Evolutionary conservation across 129 eudicot species (phyloP).

Genomic region (Tagetes erecta): DNA sequence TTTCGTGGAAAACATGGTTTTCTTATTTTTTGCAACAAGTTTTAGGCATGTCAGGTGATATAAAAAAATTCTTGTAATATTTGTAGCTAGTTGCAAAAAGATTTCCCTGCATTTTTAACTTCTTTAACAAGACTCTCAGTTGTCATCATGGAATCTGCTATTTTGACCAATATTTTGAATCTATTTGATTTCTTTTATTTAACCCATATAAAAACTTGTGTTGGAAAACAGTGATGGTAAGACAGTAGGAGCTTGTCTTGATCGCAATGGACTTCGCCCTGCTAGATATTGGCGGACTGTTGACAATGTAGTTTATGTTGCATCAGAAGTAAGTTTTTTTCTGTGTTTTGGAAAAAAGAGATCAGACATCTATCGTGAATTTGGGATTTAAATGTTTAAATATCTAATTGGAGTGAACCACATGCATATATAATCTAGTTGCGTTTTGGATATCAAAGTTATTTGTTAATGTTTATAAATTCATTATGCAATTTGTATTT

Average conservation of each 20-base stretch:
- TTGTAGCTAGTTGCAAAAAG: slow-evolving; percentile 18
- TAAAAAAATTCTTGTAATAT: slow-evolving; percentile 10
- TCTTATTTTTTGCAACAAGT: slow-evolving; percentile 5
- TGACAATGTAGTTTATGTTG: slow-evolving; percentile 97
- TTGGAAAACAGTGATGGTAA: slow-evolving; percentile 79
- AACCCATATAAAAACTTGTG: slow-evolving; percentile 11
- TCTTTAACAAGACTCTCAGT: slow-evolving; percentile 3
- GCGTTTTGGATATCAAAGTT: slow-evolving; percentile 16
- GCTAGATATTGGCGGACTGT: slow-evolving; percentile 98
- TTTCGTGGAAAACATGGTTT: slow-evolving; percentile 22
- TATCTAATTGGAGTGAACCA: neutral
- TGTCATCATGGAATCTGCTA: neutral
- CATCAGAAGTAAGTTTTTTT: slow-evolving; percentile 75
- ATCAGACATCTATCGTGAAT: slow-evolving; percentile 11
- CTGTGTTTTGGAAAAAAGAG: neutral
- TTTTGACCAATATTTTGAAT: neutral
- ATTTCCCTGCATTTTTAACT: neutral
- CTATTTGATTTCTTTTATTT: neutral
- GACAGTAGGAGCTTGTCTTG: slow-evolving; percentile 98
- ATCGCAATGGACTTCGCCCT: slow-evolving; percentile 99
- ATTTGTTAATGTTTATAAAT: neutral
- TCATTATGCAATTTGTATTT: neutral
- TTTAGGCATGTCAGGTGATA: neutral
- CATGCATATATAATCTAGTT: neutral
- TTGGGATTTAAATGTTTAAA: neutral